These are phyloP conservation scores for Hymenochaete sp. DNA, from an alignment of 1,284 basidiomycete genomes.

Conservation along the genomic window DNA sequence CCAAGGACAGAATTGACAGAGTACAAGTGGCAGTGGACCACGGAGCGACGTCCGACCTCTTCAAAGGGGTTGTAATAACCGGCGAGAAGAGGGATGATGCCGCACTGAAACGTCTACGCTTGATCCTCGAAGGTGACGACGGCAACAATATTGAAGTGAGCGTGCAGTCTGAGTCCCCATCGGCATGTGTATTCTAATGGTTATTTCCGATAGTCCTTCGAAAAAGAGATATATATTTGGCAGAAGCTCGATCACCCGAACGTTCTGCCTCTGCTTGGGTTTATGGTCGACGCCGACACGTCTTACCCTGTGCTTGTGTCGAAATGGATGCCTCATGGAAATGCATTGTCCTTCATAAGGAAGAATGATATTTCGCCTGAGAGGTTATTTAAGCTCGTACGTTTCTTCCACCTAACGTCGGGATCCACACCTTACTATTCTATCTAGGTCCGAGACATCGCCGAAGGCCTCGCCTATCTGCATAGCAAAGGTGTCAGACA, in stretches of 20 bases:
- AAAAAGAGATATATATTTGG: constrained; percentile 46
- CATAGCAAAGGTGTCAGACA: constrained; percentile 3
- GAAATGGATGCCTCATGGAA: constrained; percentile 9
- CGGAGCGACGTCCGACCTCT: too few species aligned
- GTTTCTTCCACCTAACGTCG: too few species aligned
- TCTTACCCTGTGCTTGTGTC: constrained; percentile 1
- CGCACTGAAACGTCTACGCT: too few species aligned
- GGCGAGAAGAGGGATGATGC: too few species aligned
- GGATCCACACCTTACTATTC: too few species aligned
- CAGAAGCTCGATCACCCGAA: constrained; percentile 41
- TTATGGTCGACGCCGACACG: not conserved
- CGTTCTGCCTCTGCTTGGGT: constrained; percentile 46
- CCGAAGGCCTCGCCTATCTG: constrained; percentile 9
- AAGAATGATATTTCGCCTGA: not conserved
- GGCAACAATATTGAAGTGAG: too few species aligned
- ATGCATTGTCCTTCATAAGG: not conserved
- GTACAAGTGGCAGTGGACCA: too few species aligned
- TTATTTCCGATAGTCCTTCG: constrained; percentile 31
- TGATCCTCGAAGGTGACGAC: too few species aligned
- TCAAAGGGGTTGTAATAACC: too few species aligned
- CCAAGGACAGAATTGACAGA: too few species aligned
- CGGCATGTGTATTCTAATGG: constrained; percentile 6
- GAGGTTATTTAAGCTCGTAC: not conserved
- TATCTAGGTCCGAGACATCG: constrained; percentile 9
- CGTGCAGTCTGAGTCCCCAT: constrained; percentile 8